Evolutionary conservation across 2,329 filamentous ascomycete genomes (phyloP), one percentile per base, ranked within the genome.

Genomic region (Pleomassaria siparia): DNA sequence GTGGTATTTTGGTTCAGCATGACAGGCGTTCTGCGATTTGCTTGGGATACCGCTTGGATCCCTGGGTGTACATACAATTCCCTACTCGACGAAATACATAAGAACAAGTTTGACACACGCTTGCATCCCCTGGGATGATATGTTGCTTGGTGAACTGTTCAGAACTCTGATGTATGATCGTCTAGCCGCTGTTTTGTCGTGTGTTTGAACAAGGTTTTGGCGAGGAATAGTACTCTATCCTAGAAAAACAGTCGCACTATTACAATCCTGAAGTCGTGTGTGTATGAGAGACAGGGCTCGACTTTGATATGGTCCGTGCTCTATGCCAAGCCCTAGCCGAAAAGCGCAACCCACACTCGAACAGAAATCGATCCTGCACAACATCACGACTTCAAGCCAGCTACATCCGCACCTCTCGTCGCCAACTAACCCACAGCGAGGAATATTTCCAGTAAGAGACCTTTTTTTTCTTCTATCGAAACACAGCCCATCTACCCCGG

Each of bases 341-440:
- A 37, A 37, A 36, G 35, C 24, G 28, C 32, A 40, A 40, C 43
- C 25, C 43, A 53, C 50, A 53, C 50, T 4, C 13, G 28, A 12
- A 16, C 15, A 53, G 40, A 50, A 51, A 39, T 20, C 29, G 39
- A 12, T 42, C 43, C 40, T 42, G 25, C 20, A 42, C 28, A 51
- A 45, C 44, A 43, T 37, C 32, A 35, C 46, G 51, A 52, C 50
- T 15, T 48, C 53, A 51, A 51, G 44, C 43, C 49, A 28, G 41
- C 32, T 16, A 35, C 32, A 5, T 32, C 29, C 35, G 20, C 35
- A 46, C 43, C 39, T 44, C n/a, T n/a, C 41, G 15, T 40, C 47
- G 45, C 29, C 54, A 40, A 57, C 49, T 51, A 54, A 55, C 52
- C 46, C 40, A 40, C 46, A 51, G 50, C 56, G 50, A 56, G 44